Conservation (phyloP, 2,329 filamentous ascomycete species). For the Passalora sequoiae region DNA sequence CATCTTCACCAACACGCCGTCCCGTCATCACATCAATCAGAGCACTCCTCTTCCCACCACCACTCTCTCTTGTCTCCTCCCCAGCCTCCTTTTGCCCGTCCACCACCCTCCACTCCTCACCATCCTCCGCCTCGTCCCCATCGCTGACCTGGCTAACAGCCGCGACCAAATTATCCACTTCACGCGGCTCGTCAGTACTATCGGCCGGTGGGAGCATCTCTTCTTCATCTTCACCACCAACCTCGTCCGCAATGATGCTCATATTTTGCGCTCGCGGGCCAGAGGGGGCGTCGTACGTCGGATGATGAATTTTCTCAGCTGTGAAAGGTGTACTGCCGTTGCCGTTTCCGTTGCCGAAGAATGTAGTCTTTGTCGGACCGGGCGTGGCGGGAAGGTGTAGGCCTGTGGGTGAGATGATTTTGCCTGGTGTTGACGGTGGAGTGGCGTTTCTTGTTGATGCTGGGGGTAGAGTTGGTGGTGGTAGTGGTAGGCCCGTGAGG, state of each 20-base stretch:
- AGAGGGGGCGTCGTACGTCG: background rate
- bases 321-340: background rate
- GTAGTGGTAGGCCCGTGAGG: too few species aligned
- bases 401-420: background rate
- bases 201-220: background rate
- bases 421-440: background rate
- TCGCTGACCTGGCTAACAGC: too few species aligned
- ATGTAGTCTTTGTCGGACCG: background rate
- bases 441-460: too few species aligned
- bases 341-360: background rate
- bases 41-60: background rate
- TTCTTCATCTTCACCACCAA: background rate
- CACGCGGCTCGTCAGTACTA: too few species aligned
- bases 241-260: background rate
- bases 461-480: background rate
- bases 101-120: background rate
- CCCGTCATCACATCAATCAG: constrained; percentile 5
- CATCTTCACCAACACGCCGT: background rate
- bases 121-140: background rate
- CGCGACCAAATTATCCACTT: too few species aligned
- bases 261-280: background rate
- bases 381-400: background rate
- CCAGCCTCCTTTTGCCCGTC: background rate
- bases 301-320: too few species aligned
- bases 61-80: too few species aligned